Evolutionary conservation across 768 basidiomycete species (phyloP), one percentile per base, ranked within the genome.

Genomic region (Suillus sp.): DNA sequence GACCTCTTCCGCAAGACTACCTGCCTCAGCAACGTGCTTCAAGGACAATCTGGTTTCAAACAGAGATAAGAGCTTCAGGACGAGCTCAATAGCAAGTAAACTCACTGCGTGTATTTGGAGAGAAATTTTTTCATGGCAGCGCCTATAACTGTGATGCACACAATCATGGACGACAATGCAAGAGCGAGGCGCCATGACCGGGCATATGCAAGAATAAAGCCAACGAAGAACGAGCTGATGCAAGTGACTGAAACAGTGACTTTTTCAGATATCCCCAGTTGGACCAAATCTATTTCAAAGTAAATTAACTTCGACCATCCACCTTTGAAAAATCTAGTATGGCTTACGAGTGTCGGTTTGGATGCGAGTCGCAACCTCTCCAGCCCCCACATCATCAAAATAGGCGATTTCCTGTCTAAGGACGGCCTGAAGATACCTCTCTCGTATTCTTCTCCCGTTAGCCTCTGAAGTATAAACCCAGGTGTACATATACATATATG

Each of bases 301-400:
- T 16, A 38, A 20, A 18, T 22, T 56, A 16, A 56, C 25, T 35
- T 56, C 40, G 40, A 1, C 9, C 60, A 42, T 59, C 27, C 62
- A 32, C 53, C 11, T 48, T 11, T 22, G 4, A 56, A 11, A 51
- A 47, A 4, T 18, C 27, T 16, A 16, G 13, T 34, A 45, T 14
- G 16, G 40, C 56, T 57, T 38, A 57, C 56, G 76, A 76, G 59
- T 14, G 7, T 61, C 62, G 4, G 51, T 48, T 51, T 62, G 42
- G 62, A 86, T 86, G 38, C 85, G 78, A 0, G 85, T 85, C 1
- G 86, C 82, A 22, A 87, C 80, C 64, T 86, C 86, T 54, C 86
- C 86, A 3, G 84, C 81, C 20, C 85, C 84, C 47, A 86, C 72
- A 51, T 62, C 32, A 63, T 62, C 62, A 32, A 62, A 86, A 75